Percentiles rank a stretch among this genome's conserved stretches.
These are phyloP conservation scores for Spizellomyces sp. DNA, from an alignment of 192 early-diverging fungal genomes.

Conservation along the genomic window DNA sequence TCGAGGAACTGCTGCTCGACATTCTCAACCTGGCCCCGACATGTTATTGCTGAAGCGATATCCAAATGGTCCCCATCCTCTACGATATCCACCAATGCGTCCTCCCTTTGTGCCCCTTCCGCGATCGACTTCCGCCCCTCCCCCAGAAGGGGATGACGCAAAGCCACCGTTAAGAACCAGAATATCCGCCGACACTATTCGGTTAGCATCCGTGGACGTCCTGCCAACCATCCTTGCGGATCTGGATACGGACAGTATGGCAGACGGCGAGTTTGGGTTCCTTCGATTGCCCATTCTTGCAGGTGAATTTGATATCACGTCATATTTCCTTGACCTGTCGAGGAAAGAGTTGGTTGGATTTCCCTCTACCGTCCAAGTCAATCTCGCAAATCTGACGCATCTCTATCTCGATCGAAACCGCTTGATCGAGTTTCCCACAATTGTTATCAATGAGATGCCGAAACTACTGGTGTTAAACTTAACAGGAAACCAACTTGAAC, in stretches of 20 bases:
- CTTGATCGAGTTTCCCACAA: slow-evolving; percentile 27
- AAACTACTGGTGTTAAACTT: slow-evolving; percentile 41
- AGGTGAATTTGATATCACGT: background rate
- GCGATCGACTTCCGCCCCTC: slow-evolving; percentile 19
- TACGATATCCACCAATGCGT: background rate
- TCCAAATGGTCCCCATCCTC: background rate
- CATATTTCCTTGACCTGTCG: background rate
- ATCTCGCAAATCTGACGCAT: slow-evolving; percentile 22
- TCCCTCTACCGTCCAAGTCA: background rate
- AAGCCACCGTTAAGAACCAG: background rate
- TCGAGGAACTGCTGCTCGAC: background rate
- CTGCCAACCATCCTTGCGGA: slow-evolving; percentile 5
- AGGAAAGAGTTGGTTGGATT: background rate
- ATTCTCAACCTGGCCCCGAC: no score
- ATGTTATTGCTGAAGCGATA: no score
- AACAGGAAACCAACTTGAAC: slow-evolving; percentile 36
- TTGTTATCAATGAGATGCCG: slow-evolving; percentile 15
- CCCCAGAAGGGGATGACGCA: slow-evolving; percentile 7
- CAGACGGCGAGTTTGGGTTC: background rate
- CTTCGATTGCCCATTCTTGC: background rate
- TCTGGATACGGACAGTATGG: background rate
- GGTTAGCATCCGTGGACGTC: background rate
- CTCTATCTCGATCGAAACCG: slow-evolving; percentile 40
- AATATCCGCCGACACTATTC: slow-evolving; percentile 1
- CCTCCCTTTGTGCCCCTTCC: background rate